Percentiles rank a stretch among this genome's conserved stretches.
These are phyloP conservation scores for Agarophyton chilense DNA, from an alignment of 23 red algal genomes.

Conservation along the genomic window DNA sequence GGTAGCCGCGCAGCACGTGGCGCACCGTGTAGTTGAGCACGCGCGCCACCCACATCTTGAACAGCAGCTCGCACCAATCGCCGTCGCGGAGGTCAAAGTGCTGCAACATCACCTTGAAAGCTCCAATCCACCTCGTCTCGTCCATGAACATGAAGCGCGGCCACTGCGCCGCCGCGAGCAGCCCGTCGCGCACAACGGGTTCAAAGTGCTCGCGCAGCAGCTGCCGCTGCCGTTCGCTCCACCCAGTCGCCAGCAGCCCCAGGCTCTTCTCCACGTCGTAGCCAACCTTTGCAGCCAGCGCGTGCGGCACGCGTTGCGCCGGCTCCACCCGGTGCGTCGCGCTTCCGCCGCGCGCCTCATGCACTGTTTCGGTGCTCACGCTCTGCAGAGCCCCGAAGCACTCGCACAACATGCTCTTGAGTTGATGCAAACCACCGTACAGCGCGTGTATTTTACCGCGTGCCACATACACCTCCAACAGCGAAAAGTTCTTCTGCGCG, in stretches of 20 bases:
- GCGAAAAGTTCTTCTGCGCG: slow-evolving; percentile 54
- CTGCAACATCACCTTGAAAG: slow-evolving; percentile 56
- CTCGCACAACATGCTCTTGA: slow-evolving; percentile 72
- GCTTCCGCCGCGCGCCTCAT: not conserved
- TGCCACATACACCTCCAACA: slow-evolving; percentile 62
- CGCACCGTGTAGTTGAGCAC: slow-evolving; percentile 81
- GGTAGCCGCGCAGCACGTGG: slow-evolving; percentile 67
- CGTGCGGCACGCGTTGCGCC: not conserved
- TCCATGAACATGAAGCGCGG: slow-evolving; percentile 69
- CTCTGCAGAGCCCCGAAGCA: slow-evolving; percentile 75
- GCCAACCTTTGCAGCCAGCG: slow-evolving; percentile 23
- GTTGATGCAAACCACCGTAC: slow-evolving; percentile 65
- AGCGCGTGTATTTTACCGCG: slow-evolving; percentile 79
- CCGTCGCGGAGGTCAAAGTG: slow-evolving; percentile 39
- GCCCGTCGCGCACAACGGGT: not conserved
- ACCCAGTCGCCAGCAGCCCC: slow-evolving; percentile 40
- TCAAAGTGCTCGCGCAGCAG: slow-evolving; percentile 27
- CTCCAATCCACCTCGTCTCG: slow-evolving; percentile 47
- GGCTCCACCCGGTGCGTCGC: slow-evolving; percentile 45
- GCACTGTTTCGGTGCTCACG: slow-evolving; percentile 9
- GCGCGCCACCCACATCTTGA: slow-evolving; percentile 81
- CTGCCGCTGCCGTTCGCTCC: slow-evolving; percentile 59
- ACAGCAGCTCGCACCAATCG: slow-evolving; percentile 80
- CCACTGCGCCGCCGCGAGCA: slow-evolving; percentile 34
- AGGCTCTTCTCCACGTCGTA: slow-evolving; percentile 68